Base-by-base conservation (phyloP, 1,284 basidiomycete genomes). In the Stereum hirsutum region DNA sequence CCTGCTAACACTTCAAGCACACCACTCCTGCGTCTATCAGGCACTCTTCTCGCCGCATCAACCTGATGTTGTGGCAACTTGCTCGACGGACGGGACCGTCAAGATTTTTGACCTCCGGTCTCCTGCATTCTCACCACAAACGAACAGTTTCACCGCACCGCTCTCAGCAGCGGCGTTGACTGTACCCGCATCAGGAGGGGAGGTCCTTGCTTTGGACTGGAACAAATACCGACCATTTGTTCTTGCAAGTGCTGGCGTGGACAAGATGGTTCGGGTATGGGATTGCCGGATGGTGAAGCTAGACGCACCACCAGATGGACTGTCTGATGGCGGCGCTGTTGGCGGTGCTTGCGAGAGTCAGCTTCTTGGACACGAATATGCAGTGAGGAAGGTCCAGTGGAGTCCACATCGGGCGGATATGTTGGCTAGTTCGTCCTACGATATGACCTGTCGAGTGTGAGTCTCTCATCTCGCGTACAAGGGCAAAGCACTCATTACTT, bases 391-490 rank as follows among this genome's bases (percentile, higher is more conserved):
- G 59, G 71, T 89, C 5, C 83, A 89, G 52, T 89, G 85, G 85
- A 80, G 79, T 69, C 53, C 83, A 17, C 81, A 84, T 59, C 65
- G 74, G n/a, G 65, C 83, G 2, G 82, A 90, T 52, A 55, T 93
- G 7, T 64, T 98, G 20, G 87, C 89, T 0, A 87, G 78, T 41
- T 88, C 86, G 17, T 85, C 87, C 50, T 99, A 98, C 63, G 95
- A 99, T 60, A 99, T 98, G 95, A 91, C 90, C 2, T 92, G 88
- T 59, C 71, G 90, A 61, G 71, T 94, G 78, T 97, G 70, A 63
- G 85, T 75, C 15, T 21, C 41, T 2, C 23, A 21, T 37, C 39
- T 46, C 39, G 43, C 38, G 24, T 44, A 3, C 10, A 24, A 12
- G 21, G n/a, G 6, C 20, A 27, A 30, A 30, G 10, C n/a, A 30